Evolutionary conservation across 345 rosid species (phyloP), one percentile per base, ranked within the genome.

Genomic region (Salix udensis): DNA sequence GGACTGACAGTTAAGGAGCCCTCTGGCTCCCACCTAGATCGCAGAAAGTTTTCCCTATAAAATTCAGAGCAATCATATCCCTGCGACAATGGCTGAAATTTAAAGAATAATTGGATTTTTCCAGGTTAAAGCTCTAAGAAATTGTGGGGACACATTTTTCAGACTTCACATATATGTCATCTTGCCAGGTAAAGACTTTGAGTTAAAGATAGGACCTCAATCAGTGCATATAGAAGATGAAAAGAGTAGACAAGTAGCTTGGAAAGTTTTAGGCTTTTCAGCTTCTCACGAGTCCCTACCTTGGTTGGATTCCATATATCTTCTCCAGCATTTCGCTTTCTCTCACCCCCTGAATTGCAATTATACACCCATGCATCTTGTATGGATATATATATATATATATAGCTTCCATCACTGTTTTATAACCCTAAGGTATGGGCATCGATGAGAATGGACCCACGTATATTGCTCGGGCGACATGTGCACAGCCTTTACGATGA

Each of bases 401-500:
- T 79, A 76, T 71, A 78, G 76, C 70, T 67, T 71, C 73, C 30
- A 74, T 65, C 70, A 68, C 62, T 82, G 19, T 74, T 72, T 26
- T 34, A 18, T 34, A 53, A 28, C 68, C 77, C 69, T 36, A 28
- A 42, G 28, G 79, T 15, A 86, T 82, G 88, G 86, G 77, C 86
- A 73, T 74, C 72, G 77, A 75, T 77, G 86, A 53, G 66, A 36
- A 37, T 48, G 80, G 84, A 60, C 85, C 84, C 80, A 31, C 69
- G 15, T 12, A 7, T 1, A 28, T 11, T 14, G 34, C 36, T 64
- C 67, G 39, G 46, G 69, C 72, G 79, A 73, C 73, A 75, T 67
- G 73, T 73, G 55, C 79, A 24, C 52, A 66, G 9, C 36, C 30
- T 4, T 74, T 75, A 55, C 12, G 34, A 58, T 42, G 44, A 76